Conservation (phyloP, 164 flowering plant genomes). For the Vitis rupestris region DNA sequence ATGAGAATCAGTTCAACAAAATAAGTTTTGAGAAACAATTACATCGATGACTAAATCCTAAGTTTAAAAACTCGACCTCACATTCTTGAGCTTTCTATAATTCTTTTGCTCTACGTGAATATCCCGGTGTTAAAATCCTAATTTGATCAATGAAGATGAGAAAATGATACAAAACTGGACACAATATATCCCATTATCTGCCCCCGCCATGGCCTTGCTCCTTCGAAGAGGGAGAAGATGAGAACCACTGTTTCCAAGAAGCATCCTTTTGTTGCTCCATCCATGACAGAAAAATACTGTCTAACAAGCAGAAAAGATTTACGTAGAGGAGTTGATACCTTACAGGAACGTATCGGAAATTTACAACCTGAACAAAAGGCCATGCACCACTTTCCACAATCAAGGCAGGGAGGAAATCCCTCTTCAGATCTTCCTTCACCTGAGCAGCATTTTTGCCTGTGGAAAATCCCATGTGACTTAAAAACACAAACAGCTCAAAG, state of each 20-base stretch:
- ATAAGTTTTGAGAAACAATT: no score
- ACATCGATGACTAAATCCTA: no score
- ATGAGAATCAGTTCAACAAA: no score
- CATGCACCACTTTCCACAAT: constrained; percentile 75
- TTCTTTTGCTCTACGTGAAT: no score
- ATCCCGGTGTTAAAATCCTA: no score
- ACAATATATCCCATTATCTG: constrained; percentile 4
- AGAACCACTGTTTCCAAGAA: constrained; percentile 49
- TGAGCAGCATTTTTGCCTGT: constrained; percentile 60
- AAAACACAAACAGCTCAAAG: constrained; percentile 66
- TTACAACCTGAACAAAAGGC: constrained; percentile 81
- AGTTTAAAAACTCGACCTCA: no score
- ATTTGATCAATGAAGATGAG: no score
- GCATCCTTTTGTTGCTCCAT: constrained; percentile 83
- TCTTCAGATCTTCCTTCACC: constrained; percentile 83
- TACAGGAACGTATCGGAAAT: constrained; percentile 83
- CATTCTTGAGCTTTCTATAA: no score
- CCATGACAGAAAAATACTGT: constrained; percentile 83
- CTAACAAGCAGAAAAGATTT: constrained; percentile 83
- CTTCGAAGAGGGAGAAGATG: constrained; percentile 29
- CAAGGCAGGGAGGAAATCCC: constrained; percentile 91
- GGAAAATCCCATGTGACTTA: constrained; percentile 84
- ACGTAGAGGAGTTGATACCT: constrained; percentile 87
- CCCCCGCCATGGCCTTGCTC: constrained; percentile 28
- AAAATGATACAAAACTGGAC: no score